Evolutionary conservation across 352 stramenopile genomes (phyloP), one percentile per base, ranked within the genome.

Genomic region (Pelagophyceae sp.): DNA sequence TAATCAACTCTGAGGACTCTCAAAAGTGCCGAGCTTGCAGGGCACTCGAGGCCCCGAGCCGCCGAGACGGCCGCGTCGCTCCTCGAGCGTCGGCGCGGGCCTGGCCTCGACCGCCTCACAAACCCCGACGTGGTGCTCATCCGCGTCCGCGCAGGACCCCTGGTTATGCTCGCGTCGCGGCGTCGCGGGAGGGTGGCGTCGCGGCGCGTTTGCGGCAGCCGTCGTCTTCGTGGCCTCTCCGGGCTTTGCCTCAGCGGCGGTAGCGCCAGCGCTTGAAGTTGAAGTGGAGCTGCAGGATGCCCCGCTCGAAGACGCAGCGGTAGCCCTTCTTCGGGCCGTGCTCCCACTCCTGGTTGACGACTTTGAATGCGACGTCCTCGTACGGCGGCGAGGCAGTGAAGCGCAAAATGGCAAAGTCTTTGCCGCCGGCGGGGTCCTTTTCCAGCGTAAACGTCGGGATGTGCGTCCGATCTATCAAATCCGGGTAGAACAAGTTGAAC

Each of bases 401-500:
- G 69, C 96, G 92, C 35, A 99, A 92, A 83, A 99, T 98, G 84
- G 93, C 98, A 83, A 99, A 99, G 78, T 95, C 93, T 6, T 67
- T 67, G 29, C 3, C 33, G 6, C 19, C 29, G 2, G 3, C 67
- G 67, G 67, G 33, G 19, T 93, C 86, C 71, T 90, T 89, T 81
- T 99, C 94, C 78, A 99, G 77, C 38, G 92, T 89, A 83, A 97
- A 99, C 19, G 92, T 92, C 25, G 96, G 96, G 0, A 95, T 95
- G 50, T 95, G 90, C 58, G 87, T 90, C 78, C 96, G 96, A 85
- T 99, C 94, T 70, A 99, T 95, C 27, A 99, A 88, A 82, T 99
- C 96, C 58, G 96, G 95, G 86, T 99, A 99, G 80, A 99, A 99
- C 45, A 99, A 85, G 77, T 98, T 99, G 87, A 99, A 99, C 83